A percentile compares a stretch with the other conserved stretches of the same genome.
Conservation (phyloP, 225 moss, liverwort and hornwort genomes). For the Polytrichum commune region DNA sequence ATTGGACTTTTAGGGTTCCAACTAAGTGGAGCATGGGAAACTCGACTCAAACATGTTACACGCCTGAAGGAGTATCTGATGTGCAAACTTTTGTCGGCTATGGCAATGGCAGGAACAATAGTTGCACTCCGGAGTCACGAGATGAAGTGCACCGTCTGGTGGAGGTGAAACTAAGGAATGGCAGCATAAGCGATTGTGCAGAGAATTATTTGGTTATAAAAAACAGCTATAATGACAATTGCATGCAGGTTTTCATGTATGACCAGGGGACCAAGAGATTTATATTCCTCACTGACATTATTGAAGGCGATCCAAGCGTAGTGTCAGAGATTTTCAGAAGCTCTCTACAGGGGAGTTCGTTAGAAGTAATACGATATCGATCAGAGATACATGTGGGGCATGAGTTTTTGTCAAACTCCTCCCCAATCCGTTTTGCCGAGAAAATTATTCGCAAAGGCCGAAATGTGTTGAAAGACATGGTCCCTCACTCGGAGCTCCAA, state of each 20-base stretch:
- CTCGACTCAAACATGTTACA: neutral
- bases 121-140: neutral
- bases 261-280: neutral
- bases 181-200: neutral
- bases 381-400: neutral
- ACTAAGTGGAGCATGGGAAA: neutral
- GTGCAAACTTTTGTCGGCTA: neutral
- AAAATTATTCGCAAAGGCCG: neutral
- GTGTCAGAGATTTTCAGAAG: neutral
- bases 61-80: neutral
- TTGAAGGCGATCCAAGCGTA: neutral
- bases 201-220: conserved; percentile 1
- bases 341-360: neutral
- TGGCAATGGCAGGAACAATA: neutral
- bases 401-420: neutral
- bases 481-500: neutral
- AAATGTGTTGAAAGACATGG: neutral
- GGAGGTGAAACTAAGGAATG: neutral
- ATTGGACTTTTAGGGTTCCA: neutral
- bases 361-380: neutral
- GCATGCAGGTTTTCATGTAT: neutral
- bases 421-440: neutral
- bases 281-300: conserved; percentile 2
- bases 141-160: neutral
- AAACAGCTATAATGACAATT: neutral